phyloP scores from a whole-genome alignment of 2,329 filamentous ascomycete species.

The Samsoniella hepiali region DNA sequence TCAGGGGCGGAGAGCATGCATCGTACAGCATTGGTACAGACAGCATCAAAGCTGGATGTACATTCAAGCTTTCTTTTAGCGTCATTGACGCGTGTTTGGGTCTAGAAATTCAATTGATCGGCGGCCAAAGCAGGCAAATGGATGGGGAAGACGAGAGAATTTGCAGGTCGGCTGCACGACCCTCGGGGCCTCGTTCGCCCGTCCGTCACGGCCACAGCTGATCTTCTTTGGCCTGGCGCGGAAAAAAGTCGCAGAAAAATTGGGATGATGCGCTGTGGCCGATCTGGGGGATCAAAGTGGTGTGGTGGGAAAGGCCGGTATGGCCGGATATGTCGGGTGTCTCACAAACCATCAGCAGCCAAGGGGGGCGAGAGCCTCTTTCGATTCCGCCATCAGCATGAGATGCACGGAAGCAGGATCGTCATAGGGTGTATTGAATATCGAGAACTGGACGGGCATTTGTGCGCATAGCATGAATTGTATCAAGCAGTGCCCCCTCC shows the following conservation, averaged over 20 bases:
- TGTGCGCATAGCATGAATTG: too few species aligned
- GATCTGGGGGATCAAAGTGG: background rate
- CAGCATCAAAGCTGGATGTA: background rate
- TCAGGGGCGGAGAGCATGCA: background rate
- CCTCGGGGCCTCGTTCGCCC: too few species aligned
- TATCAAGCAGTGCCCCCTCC: too few species aligned
- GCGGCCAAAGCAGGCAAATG: background rate
- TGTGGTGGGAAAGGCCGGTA: background rate
- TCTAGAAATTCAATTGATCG: background rate
- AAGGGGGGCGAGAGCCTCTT: too few species aligned
- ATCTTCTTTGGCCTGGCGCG: slow-evolving; percentile 5
- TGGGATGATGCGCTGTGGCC: background rate
- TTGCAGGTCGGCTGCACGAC: background rate
- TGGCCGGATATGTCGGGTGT: background rate
- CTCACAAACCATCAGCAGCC: too few species aligned
- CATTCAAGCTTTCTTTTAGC: background rate
- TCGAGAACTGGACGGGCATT: too few species aligned
- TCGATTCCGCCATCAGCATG: too few species aligned
- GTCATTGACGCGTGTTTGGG: background rate
- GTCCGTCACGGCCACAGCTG: too few species aligned
- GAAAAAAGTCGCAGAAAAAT: background rate
- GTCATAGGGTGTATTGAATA: too few species aligned
- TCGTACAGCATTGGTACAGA: background rate
- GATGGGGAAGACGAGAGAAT: background rate
- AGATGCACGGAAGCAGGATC: too few species aligned